These are phyloP conservation scores for Nematodospora valgi DNA, from an alignment of 805 yeast species.

Conservation along the genomic window DNA sequence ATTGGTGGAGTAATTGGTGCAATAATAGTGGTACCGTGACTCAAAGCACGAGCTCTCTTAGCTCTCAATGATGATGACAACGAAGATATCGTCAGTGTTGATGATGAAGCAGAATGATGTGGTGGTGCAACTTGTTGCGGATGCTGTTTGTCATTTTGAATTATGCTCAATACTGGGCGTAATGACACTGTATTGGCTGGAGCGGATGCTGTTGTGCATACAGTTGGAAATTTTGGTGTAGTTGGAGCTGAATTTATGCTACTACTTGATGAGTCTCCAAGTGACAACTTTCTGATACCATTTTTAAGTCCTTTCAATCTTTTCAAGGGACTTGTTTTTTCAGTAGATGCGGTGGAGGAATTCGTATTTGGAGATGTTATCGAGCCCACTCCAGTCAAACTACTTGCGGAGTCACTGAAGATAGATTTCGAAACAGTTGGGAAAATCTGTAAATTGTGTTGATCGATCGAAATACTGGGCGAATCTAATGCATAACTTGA, in stretches of 20 bases:
- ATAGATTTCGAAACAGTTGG: conserved; percentile 9
- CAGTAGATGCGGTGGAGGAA: background rate
- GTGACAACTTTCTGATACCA: conserved; percentile 36
- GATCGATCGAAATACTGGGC: conserved; percentile 11
- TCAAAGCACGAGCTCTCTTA: conserved; percentile 9
- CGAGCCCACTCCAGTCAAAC: background rate
- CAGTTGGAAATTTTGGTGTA: conserved; percentile 4
- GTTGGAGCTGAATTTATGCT: conserved; percentile 6
- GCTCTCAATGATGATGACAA: conserved; percentile 1
- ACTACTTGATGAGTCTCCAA: conserved; percentile 10
- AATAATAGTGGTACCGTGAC: conserved; percentile 11
- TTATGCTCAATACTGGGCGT: conserved; percentile 3
- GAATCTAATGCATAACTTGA: conserved; percentile 17
- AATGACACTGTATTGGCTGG: background rate
- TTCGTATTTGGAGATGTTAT: background rate
- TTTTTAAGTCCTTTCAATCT: conserved; percentile 35
- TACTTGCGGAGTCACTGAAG: conserved; percentile 1
- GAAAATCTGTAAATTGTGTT: conserved; percentile 10
- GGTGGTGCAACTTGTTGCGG: conserved; percentile 10
- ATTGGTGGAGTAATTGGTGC: conserved; percentile 34
- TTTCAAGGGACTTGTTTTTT: conserved; percentile 23
- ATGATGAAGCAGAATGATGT: conserved; percentile 9
- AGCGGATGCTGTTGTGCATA: background rate
- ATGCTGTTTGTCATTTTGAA: background rate
- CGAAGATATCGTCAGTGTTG: conserved; percentile 6